Evolutionary conservation across 2,329 filamentous ascomycete species (phyloP).

Genomic region (Aspergillus felis): DNA sequence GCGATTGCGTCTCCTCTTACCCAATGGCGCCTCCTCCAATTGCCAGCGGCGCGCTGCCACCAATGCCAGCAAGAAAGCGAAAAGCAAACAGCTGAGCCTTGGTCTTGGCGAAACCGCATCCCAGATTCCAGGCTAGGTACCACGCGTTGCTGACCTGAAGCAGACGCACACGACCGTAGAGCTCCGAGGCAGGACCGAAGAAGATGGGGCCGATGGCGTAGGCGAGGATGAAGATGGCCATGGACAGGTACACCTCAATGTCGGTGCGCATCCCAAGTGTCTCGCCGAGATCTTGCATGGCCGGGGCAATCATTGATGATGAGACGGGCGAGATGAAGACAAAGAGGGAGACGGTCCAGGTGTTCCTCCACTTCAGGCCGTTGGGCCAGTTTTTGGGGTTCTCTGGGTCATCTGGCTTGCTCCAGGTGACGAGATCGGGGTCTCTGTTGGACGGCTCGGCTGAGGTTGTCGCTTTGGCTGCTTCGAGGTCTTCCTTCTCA

Average conservation of each 20-base stretch:
- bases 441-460: background rate
- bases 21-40: background rate
- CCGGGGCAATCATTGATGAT: background rate
- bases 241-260: background rate
- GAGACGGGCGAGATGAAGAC: background rate
- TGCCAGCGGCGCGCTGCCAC: conserved; percentile 34
- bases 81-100: conserved; percentile 54
- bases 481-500: background rate
- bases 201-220: conserved; percentile 3
- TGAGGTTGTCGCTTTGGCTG: background rate
- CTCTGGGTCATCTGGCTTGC: background rate
- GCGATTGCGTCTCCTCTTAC: background rate
- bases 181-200: conserved; percentile 13
- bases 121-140: conserved; percentile 13
- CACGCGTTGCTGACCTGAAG: conserved; percentile 12
- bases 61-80: conserved; percentile 56
- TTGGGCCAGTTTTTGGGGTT: background rate
- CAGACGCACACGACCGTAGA: conserved; percentile 10
- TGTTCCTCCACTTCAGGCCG: background rate
- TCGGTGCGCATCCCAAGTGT: background rate
- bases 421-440: background rate
- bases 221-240: background rate
- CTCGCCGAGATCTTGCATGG: background rate
- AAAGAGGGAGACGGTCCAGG: background rate
- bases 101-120: conserved; percentile 40